phyloP scores from a whole-genome alignment of 179 eudicot species.

The Silene coronaria region DNA sequence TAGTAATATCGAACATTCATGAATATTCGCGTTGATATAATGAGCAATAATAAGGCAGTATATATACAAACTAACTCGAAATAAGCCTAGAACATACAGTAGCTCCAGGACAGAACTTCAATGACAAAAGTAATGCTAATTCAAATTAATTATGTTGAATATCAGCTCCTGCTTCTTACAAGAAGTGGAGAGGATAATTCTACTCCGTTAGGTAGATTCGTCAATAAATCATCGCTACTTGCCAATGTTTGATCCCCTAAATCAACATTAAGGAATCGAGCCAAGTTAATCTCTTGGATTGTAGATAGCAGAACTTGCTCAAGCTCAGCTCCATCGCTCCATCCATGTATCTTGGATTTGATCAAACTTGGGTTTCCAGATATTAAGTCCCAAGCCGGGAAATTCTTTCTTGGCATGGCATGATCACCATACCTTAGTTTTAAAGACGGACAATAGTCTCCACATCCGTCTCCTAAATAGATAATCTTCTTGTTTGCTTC shows the following conservation, averaged over 20 bases:
- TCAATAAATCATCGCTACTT: too few species aligned
- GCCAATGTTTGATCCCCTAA: neutral
- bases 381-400: constrained; percentile 71
- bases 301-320: constrained; percentile 38
- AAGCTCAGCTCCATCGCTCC: constrained; percentile 66
- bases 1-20: too few species aligned
- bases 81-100: too few species aligned
- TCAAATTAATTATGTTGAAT: too few species aligned
- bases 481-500: constrained; percentile 44
- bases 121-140: too few species aligned
- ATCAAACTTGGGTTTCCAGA: constrained; percentile 37
- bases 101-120: too few species aligned
- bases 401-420: constrained; percentile 76
- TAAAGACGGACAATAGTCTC: constrained; percentile 73
- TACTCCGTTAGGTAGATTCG: too few species aligned
- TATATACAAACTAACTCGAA: too few species aligned
- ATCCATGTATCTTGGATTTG: constrained; percentile 47
- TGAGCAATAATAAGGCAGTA: too few species aligned
- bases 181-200: too few species aligned
- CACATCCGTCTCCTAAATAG: constrained; percentile 70
- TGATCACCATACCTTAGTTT: constrained; percentile 49
- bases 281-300: constrained; percentile 18
- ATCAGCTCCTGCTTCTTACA: too few species aligned
- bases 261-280: constrained; percentile 18
- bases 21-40: too few species aligned